Base-by-base conservation (phyloP, 805 yeast genomes). In the Candida krabiensis region DNA sequence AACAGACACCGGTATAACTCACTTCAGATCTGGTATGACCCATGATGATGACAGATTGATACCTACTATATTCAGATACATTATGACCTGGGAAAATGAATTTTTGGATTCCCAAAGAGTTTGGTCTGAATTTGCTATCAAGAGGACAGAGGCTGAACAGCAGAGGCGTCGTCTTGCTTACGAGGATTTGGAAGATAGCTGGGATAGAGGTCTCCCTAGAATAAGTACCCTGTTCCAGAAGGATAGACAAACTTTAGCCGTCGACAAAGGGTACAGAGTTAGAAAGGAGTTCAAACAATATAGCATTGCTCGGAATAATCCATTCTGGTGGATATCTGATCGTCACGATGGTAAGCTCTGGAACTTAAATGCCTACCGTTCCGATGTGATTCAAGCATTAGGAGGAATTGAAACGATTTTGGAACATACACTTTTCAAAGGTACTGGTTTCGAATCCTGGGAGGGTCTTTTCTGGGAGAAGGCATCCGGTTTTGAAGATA, bases 391-490 rank as follows among this genome's bases (percentile, higher is more conserved):
- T 30, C 97, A 93, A 62, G 96, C 98, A 0, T 71, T 93, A 3
- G 99, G 99, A 32, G 99, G 99, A 35, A 86, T 93, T 41, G 97
- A 91, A 54, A 88, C 98, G 0, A 93, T 93, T 56, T 63, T 93
- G 43, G 98, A 91, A 55, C 99, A 93, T 53, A 89, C 98, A 0
- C 64, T 93, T 31, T 93, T 93, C 69, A 88, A 86, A 58, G 99
- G 95, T 9, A 93, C 99, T 1, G 99, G 99, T 0, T 93, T 93
- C 56, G 95, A 86, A 50, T 86, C 95, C 7, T 93, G 99, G 99
- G 99, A 93, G 66, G 98, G 99, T 4, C 68, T 93, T 18, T 93
- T 93, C 63, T 93, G 99, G 99, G 99, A 93, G 57, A 90, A 90
- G 58, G 95, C 95, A 0, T 82, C 96, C 19, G 99, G 99, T 0